These are phyloP conservation scores for Lonicera japonica DNA, from an alignment of 129 eudicot species.

Conservation along the genomic window DNA sequence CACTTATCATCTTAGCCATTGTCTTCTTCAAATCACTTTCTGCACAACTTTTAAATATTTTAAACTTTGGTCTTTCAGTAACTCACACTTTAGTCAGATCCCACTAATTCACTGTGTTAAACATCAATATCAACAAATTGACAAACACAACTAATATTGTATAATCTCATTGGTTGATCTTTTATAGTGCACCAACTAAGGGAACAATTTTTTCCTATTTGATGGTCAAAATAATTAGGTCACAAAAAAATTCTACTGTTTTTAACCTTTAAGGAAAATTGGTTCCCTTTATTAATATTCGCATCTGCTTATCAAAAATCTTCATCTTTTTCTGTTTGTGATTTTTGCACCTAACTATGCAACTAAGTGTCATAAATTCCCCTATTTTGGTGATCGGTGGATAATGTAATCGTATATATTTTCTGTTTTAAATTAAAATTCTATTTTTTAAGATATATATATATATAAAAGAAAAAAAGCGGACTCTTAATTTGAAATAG, in stretches of 20 bases:
- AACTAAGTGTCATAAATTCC: neutral
- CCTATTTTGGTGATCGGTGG: neutral
- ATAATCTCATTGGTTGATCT: neutral
- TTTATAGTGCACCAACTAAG: neutral
- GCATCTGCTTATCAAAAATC: neutral
- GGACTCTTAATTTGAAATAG: too few relatives aligned
- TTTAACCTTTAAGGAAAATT: neutral
- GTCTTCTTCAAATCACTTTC: too few relatives aligned
- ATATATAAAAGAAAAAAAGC: too few relatives aligned
- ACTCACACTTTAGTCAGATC: neutral
- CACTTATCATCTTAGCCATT: too few relatives aligned
- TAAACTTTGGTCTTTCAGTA: neutral
- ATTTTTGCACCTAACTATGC: neutral
- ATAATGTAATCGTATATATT: neutral
- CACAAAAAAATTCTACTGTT: too few relatives aligned
- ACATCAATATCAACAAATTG: neutral
- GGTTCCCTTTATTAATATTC: neutral
- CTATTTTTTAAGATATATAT: too few relatives aligned
- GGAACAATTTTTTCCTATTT: neutral
- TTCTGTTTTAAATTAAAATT: too few relatives aligned
- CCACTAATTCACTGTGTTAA: neutral
- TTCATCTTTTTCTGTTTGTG: neutral
- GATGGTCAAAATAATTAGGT: neutral
- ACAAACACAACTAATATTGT: neutral
- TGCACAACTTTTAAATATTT: too few relatives aligned